A percentile compares a stretch with the other conserved stretches of the same genome.
Evolutionary conservation across 495 filamentous ascomycete species (phyloP).

Genomic region (Tuber calosporum): DNA sequence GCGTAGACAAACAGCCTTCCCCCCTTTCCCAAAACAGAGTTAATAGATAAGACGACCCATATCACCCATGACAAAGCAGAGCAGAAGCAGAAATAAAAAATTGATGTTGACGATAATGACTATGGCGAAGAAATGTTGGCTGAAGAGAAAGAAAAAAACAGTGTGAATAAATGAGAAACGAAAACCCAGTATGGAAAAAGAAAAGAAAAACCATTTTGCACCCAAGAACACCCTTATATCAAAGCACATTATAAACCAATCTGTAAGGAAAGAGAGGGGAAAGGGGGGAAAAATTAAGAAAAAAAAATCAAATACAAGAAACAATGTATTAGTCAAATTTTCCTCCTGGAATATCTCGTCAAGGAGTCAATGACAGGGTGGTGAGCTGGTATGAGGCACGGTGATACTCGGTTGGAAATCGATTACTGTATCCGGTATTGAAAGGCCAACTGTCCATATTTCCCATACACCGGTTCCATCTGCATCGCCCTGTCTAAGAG

Average conservation of each 20-base stretch:
- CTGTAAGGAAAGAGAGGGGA: conserved; percentile 14
- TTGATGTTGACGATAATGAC: neutral
- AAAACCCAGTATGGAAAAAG: conserved; percentile 18
- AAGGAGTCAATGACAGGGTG: conserved; percentile 2
- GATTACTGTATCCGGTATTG: neutral
- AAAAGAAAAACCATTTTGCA: conserved; percentile 36
- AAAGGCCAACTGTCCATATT: conserved; percentile 1
- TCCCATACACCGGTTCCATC: conserved; percentile 1
- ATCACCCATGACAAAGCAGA: neutral
- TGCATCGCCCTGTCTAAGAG: conserved; percentile 15
- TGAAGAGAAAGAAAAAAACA: neutral
- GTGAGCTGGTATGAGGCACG: neutral
- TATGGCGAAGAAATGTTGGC: neutral
- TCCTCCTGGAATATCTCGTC: neutral
- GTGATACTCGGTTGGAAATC: neutral
- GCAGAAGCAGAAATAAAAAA: neutral
- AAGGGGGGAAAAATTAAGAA: conserved; percentile 12
- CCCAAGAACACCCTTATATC: conserved; percentile 37
- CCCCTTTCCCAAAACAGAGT: neutral
- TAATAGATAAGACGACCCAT: neutral
- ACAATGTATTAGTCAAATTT: conserved; percentile 1
- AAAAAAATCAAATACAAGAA: conserved; percentile 32
- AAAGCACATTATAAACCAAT: conserved; percentile 26
- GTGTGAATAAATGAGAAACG: conserved; percentile 1
- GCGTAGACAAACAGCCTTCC: neutral